Evolutionary conservation across 495 filamentous ascomycete species (phyloP), one percentile per base, ranked within the genome.

Genomic region (Pyronema omphalodes): DNA sequence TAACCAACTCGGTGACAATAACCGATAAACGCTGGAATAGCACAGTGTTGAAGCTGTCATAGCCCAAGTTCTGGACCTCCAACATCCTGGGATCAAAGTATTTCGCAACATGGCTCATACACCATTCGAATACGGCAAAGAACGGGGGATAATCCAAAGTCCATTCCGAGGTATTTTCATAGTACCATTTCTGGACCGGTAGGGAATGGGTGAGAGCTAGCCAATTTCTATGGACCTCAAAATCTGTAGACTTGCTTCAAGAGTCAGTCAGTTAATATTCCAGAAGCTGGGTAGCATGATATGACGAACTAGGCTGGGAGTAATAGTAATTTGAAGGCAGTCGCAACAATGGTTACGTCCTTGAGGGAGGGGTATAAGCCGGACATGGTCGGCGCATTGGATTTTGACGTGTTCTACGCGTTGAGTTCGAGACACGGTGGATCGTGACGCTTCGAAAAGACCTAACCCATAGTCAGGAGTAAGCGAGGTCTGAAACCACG

Each of bases 221-320:
- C 91, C 91, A 98, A 70, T 95, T 96, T 52, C 91, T 82, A 68
- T 96, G 91, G 51, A 95, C 91, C 66, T 96, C 91, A 61, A 95
- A 98, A 66, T 98, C 91, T 57, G 89, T 96, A n/a, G 91, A 95
- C 73, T 91, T 95, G 72, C 91, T 96, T 58, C 44, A 57, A 53
- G 9, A 57, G 33, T 56, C 7, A 39, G 49, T 57, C 47, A 60
- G 56, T 59, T 29, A 51, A 33, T 12, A 7, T 33, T 9, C 12
- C 33, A 9, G 15, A 33, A 37, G 41, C 39, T 36, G 34, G 15
- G 35, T 9, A 39, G 29, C 37, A 55, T 17, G 39, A 48, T 50
- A 17, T 34, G 19, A 75, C 86, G 64, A 76, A 98, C 91, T 98
- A 98, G 58, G 91, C 86, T 15, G 91, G 91, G 67, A 94, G 93